Base-by-base conservation (phyloP, 257 asterid genomes). In the Rehmannia glutinosa region DNA sequence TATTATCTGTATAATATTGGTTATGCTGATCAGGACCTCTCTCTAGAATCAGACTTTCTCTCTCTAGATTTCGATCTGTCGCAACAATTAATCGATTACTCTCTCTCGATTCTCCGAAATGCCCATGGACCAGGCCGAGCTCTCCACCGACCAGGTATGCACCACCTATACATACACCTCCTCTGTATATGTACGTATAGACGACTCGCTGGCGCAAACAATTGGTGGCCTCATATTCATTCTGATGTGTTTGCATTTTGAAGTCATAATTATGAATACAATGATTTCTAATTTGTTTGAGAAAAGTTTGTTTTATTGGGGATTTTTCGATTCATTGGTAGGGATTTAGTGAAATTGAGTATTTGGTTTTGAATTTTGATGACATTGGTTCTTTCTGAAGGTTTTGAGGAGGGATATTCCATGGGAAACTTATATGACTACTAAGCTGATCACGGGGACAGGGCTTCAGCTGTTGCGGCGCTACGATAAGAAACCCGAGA, bases 361-460 rank as follows among this genome's bases (percentile, higher is more conserved):
- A n/a, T n/a, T 52, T 70, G 24, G 8, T 60, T 65, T 42, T 28
- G 64, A 17, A 21, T 20, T 23, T 28, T 32, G 63, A 35, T 66
- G 46, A 10, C 54, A 41, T 70, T 65, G 38, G 61, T 19, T 57
- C 36, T 39, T 61, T 74, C 8, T 64, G 41, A 70, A 73, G 82
- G 77, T 78, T 64, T 54, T 41, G 80, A 72, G 80, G 82, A 84
- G 96, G 81, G 95, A 93, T 77, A 93, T 93, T 62, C 97, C 92
- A 45, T 93, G 99, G 99, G 97, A 93, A 72, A 86, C 95, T 32
- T 90, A 93, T 80, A 81, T 88, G 90, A 82, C 96, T 50, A 86
- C 94, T 33, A 90, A 93, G 85, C 76, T 90, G 85, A 90, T 93
- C 35, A 74, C 88, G 1, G 96, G 94, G 51, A 86, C 97, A 11